Conservation (phyloP, 2,329 filamentous ascomycete genomes). For the Colletotrichum somersetense region DNA sequence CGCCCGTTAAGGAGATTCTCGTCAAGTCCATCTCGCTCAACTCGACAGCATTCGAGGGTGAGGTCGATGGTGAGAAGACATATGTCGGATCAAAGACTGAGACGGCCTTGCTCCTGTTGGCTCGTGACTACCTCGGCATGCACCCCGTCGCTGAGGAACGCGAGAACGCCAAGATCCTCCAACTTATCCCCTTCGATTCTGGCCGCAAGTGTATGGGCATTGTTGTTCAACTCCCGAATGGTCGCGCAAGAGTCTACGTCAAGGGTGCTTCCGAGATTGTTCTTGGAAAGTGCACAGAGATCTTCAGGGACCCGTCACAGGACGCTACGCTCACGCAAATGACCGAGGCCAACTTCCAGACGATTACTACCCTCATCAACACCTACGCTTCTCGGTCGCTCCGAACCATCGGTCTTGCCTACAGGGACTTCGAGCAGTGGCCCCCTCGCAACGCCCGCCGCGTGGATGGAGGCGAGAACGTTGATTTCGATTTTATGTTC, state of each 20-base stretch:
- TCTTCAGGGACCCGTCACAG: constrained; percentile 62
- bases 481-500: constrained; percentile 76
- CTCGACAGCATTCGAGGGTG: constrained; percentile 82
- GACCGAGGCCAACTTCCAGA: constrained; percentile 65
- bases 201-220: constrained; percentile 79
- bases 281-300: constrained; percentile 66
- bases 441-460: constrained; percentile 75
- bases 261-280: constrained; percentile 76
- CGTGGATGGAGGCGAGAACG: constrained; percentile 67
- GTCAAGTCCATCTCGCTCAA: constrained; percentile 73
- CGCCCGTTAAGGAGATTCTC: constrained; percentile 64
- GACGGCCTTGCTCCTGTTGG: constrained; percentile 78
- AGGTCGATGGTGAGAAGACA: constrained; percentile 73
- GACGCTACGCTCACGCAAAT: constrained; percentile 59
- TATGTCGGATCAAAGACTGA: constrained; percentile 86
- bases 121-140: constrained; percentile 75
- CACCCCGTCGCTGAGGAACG: constrained; percentile 74
- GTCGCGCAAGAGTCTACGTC: constrained; percentile 68
- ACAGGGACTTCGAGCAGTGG: constrained; percentile 88
- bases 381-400: constrained; percentile 84
- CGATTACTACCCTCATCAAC: constrained; percentile 76
- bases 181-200: constrained; percentile 82
- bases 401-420: constrained; percentile 86
- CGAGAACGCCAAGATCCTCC: constrained; percentile 68
- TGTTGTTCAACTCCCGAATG: constrained; percentile 64